Conservation (phyloP, 2,329 filamentous ascomycete genomes). For the Ophiosphaerella narmari region DNA sequence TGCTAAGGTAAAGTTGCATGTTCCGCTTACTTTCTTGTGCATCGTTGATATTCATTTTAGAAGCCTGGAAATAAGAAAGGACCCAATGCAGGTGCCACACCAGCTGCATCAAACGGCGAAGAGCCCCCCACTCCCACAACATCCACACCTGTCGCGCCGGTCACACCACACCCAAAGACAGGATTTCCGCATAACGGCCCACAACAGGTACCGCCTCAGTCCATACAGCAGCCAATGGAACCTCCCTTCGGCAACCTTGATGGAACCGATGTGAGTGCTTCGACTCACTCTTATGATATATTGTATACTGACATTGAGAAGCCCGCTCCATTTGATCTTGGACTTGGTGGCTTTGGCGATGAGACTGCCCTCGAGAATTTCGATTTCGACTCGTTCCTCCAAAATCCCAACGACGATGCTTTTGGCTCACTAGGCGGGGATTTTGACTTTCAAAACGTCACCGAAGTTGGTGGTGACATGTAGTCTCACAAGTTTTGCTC, state of each 20-base stretch:
- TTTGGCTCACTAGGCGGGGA: conserved; percentile 41
- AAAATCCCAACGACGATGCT: conserved; percentile 55
- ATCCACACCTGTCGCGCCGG: conserved; percentile 54
- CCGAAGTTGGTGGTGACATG: conserved; percentile 27
- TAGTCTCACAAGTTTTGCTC: conserved; percentile 1
- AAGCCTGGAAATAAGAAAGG: conserved; percentile 48
- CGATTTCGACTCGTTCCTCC: conserved; percentile 70
- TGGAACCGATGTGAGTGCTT: conserved; percentile 37
- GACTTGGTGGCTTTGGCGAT: conserved; percentile 52
- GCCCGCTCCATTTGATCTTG: conserved; percentile 43
- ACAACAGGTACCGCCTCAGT: conserved; percentile 41
- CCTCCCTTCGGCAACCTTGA: conserved; percentile 49
- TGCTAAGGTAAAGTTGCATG: conserved; percentile 63
- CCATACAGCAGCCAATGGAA: conserved; percentile 30
- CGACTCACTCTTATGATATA: neutral
- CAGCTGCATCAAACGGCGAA: conserved; percentile 50
- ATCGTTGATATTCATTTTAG: conserved; percentile 45
- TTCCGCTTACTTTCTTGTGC: conserved; percentile 21
- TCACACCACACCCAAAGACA: conserved; percentile 51
- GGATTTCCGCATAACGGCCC: conserved; percentile 45
- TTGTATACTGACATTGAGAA: conserved; percentile 36
- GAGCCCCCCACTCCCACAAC: conserved; percentile 55
- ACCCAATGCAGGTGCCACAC: conserved; percentile 45
- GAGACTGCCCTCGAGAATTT: conserved; percentile 66
- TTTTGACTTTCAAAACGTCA: conserved; percentile 42